Evolutionary conservation across 148 eudicot genomes (phyloP), one percentile per base, ranked within the genome.

Genomic region (Silene uniflora): DNA sequence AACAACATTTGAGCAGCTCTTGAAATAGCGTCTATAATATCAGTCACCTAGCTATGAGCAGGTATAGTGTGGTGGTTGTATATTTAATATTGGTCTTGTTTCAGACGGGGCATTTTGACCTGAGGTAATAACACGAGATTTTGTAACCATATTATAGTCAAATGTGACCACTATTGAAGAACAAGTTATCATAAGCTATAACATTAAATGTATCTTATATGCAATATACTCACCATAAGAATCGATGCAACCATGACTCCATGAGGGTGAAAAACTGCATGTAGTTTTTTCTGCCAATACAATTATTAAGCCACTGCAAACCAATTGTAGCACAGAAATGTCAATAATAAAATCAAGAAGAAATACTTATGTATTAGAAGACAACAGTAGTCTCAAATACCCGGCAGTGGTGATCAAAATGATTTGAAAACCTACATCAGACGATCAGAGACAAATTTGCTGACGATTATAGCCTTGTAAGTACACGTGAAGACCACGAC

Each of bases 351-450:
- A 44, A 39, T 17, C 23, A 65, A 70, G 12, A 8, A 25, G 17
- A 10, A 8, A 13, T 68, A 75, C 27, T 49, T 62, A 49, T 19
- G 47, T 67, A 47, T 6, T 9, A 49, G 10, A 73, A 77, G 46
- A 60, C 44, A 24, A 17, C 44, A 72, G 54, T 66, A 21, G 76
- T n/a, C n/a, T n/a, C n/a, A n/a, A n/a, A n/a, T n/a, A n/a, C n/a
- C n/a, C n/a, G n/a, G n/a, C n/a, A n/a, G n/a, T n/a, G n/a, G n/a
- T 95, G 99, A 87, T 95, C 99, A 76, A 95, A 95, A 69, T 78
- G 76, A 79, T 90, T 89, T 95, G 87, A 82, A 95, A 80, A 95
- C 97, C 99, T 95, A 80, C 82, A n/a, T n/a, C n/a, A n/a, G n/a
- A n/a, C n/a, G n/a, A 84, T 67, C 29, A 67, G n/a, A 72, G 73